A percentile compares a stretch with the other conserved stretches of the same genome.
Conservation (phyloP, 2,329 filamentous ascomycete species). For the Hymenoscyphus infarciens region DNA sequence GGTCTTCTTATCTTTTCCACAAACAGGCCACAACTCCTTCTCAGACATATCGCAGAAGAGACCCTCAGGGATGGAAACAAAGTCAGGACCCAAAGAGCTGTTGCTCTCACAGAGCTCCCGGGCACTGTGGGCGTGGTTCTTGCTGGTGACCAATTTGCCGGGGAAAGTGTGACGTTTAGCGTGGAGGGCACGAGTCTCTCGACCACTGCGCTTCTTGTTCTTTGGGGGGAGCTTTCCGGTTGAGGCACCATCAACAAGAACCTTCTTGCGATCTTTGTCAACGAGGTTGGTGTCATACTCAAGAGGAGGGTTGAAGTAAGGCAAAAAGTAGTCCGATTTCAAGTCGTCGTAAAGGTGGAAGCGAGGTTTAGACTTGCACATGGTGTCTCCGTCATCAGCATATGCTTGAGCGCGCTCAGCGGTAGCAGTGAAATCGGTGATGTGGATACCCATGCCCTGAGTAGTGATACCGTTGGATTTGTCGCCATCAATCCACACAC, state of each 20-base stretch:
- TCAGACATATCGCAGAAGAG: constrained; percentile 37
- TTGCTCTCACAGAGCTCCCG: constrained; percentile 32
- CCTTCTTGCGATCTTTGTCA: not conserved
- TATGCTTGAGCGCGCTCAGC: not conserved
- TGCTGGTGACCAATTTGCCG: constrained; percentile 2
- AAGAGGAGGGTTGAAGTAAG: constrained; percentile 6
- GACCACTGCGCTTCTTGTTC: not conserved
- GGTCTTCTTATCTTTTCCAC: constrained; percentile 15
- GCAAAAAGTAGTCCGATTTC: not conserved
- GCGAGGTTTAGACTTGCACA: constrained; percentile 9
- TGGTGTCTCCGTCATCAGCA: not conserved
- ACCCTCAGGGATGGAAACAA: constrained; percentile 33
- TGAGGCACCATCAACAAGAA: not conserved
- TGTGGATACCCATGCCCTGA: constrained; percentile 7
- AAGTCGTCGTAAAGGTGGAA: constrained; percentile 5
- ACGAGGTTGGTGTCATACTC: not conserved
- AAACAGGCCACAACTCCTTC: constrained; percentile 32
- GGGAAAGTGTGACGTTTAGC: not conserved
- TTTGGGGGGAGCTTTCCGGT: constrained; percentile 1
- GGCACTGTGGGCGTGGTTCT: constrained; percentile 30
- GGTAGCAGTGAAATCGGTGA: constrained; percentile 4
- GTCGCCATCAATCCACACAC: constrained; percentile 8
- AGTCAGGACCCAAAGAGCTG: constrained; percentile 35
- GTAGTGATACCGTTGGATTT: constrained; percentile 8
- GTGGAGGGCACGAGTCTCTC: not conserved